phyloP scores from a whole-genome alignment of 2,329 filamentous ascomycete genomes.

The Sporothrix sp. region DNA sequence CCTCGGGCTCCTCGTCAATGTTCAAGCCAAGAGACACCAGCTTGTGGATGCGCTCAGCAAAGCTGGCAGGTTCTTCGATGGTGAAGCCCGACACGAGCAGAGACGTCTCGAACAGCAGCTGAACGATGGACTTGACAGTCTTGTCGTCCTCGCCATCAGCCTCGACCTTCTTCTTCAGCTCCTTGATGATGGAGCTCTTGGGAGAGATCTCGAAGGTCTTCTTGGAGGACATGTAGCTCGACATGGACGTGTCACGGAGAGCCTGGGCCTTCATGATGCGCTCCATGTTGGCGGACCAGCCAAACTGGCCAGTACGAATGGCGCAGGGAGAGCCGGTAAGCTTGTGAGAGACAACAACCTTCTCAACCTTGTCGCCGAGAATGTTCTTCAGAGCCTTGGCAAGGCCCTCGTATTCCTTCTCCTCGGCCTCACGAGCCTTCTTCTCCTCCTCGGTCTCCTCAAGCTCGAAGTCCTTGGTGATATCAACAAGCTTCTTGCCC shows the following conservation, averaged over 20 bases:
- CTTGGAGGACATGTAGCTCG: slow-evolving; percentile 99
- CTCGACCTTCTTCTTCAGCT: slow-evolving; percentile 99
- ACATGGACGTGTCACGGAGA: slow-evolving; percentile 99
- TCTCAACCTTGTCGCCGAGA: slow-evolving; percentile 98
- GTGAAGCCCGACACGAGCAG: slow-evolving; percentile 98
- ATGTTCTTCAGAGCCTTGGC: slow-evolving; percentile 99
- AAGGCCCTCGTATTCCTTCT: slow-evolving; percentile 94
- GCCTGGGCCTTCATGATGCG: slow-evolving; percentile 99
- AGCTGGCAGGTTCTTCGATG: slow-evolving; percentile 95
- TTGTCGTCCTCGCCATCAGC: slow-evolving; percentile 95
- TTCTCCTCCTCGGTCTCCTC: slow-evolving; percentile 99
- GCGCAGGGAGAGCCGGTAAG: slow-evolving; percentile 88
- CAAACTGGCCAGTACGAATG: slow-evolving; percentile 98
- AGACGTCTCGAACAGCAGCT: slow-evolving; percentile 97
- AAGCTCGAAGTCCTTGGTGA: slow-evolving; percentile 99
- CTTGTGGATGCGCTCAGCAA: slow-evolving; percentile 99
- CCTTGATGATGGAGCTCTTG: slow-evolving; percentile 93
- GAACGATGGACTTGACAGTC: slow-evolving; percentile 97
- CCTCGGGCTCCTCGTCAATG: slow-evolving; percentile 87
- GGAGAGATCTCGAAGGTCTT: slow-evolving; percentile 99
- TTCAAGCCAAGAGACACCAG: slow-evolving; percentile 95
- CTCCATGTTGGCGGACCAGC: slow-evolving; percentile 99
- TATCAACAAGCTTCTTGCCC: slow-evolving; percentile 99
- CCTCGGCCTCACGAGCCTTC: slow-evolving; percentile 84
- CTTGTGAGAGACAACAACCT: slow-evolving; percentile 99